Percentiles rank a stretch among this genome's conserved stretches.
phyloP scores from a whole-genome alignment of 2,329 filamentous ascomycete species.

The Laburnicola sp. region DNA sequence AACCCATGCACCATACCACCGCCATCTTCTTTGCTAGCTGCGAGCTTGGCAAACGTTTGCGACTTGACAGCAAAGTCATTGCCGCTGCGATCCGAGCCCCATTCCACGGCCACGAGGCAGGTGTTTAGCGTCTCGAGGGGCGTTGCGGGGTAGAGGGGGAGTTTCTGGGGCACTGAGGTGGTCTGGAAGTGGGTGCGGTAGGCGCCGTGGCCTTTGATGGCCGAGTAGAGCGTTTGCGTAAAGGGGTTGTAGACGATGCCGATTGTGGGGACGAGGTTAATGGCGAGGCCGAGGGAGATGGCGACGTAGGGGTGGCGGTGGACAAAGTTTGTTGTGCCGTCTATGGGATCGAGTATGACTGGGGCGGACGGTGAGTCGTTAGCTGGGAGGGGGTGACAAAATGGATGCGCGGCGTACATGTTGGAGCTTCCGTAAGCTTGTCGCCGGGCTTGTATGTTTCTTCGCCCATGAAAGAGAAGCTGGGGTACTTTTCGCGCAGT shows the following conservation, averaged over 20 bases:
- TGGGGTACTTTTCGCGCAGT: conserved; percentile 56
- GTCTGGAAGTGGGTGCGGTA: conserved; percentile 45
- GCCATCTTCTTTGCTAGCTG: conserved; percentile 60
- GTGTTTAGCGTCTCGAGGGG: conserved; percentile 63
- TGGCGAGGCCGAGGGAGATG: conserved; percentile 73
- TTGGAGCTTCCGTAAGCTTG: conserved; percentile 66
- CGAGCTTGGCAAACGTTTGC: conserved; percentile 62
- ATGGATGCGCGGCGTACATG: conserved; percentile 51
- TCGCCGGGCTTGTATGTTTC: conserved; percentile 73
- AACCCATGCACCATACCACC: conserved; percentile 78
- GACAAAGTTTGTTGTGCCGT: conserved; percentile 81
- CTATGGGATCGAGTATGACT: conserved; percentile 81
- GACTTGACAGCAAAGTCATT: conserved; percentile 72
- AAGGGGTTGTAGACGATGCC: conserved; percentile 83
- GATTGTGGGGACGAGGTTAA: conserved; percentile 64
- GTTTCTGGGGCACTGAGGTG: conserved; percentile 9
- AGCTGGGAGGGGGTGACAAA: no score
- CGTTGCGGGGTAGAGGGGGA: conserved; percentile 58
- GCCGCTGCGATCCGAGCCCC: conserved; percentile 70
- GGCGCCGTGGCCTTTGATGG: conserved; percentile 68
- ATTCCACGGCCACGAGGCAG: conserved; percentile 71
- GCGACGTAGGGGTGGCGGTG: conserved; percentile 74
- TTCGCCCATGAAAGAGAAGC: conserved; percentile 53
- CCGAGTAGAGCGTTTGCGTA: conserved; percentile 69
- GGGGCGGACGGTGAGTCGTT: conserved; percentile 30